These are phyloP conservation scores for Spizellomyces sp. DNA, from an alignment of 192 early-diverging fungal genomes.

Conservation along the genomic window DNA sequence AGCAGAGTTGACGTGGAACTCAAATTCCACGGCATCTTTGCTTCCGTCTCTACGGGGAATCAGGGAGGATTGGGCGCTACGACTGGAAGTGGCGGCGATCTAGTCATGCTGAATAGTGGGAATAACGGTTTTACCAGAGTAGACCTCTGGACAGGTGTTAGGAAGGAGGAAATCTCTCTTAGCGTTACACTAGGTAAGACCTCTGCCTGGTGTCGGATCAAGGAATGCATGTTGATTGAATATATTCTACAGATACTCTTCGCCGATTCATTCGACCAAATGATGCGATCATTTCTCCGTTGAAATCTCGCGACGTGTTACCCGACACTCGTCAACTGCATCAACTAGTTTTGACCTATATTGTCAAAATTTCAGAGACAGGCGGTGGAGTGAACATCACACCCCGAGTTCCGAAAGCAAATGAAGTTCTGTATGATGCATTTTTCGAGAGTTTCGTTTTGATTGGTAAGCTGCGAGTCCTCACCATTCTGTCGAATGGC, in stretches of 20 bases:
- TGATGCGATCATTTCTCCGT: slow-evolving; percentile 61
- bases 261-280: slow-evolving; percentile 70
- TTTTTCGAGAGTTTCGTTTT: slow-evolving; percentile 66
- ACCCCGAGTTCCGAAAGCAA: slow-evolving; percentile 61
- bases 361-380: slow-evolving; percentile 56
- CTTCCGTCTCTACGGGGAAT: slow-evolving; percentile 43
- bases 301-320: slow-evolving; percentile 77
- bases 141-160: slow-evolving; percentile 69
- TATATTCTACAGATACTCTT: slow-evolving; percentile 51
- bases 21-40: slow-evolving; percentile 77
- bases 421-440: slow-evolving; percentile 75
- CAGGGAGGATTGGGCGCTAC: slow-evolving; percentile 21
- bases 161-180: slow-evolving; percentile 68
- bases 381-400: slow-evolving; percentile 48
- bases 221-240: not conserved
- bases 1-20: slow-evolving; percentile 71
- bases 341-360: slow-evolving; percentile 77
- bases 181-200: slow-evolving; percentile 44
- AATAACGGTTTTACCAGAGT: slow-evolving; percentile 68
- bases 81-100: slow-evolving; percentile 34
- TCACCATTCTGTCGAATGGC: not conserved
- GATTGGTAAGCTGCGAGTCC: slow-evolving; percentile 27
- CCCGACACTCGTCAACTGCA: slow-evolving; percentile 69
- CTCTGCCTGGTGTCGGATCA: not conserved
- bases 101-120: slow-evolving; percentile 39